Base-by-base conservation (phyloP, 148 eudicot species). In the Camellia granthamiana region DNA sequence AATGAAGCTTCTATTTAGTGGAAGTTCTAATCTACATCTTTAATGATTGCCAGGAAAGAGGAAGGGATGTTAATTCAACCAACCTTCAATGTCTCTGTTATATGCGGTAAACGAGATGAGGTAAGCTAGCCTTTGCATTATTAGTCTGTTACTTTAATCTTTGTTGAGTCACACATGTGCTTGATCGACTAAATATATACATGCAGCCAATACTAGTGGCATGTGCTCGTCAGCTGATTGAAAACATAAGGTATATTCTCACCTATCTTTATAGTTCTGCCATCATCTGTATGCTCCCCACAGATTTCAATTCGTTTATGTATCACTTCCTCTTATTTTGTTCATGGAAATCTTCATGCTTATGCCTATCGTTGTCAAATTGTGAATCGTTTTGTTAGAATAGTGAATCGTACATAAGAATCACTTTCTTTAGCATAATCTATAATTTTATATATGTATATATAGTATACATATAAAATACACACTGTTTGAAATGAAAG, bases 41-140 rank as follows among this genome's bases (percentile, higher is more conserved):
- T 23, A 14, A 59, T 69, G 51, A 21, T 83, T 51, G 51, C 61
- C 82, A 87, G 90, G 83, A 93, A 93, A 83, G 98, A 95, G 83
- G 93, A 88, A 88, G 93, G 93, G 43, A 82, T 91, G 81, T 66
- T 90, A 72, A 79, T 82, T 38, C 76, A 85, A 30, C 92, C 97
- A 80, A 92, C 97, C 47, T 95, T 80, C 73, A 85, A 59, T 46
- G 93, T 93, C 9, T 85, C 89, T 62, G 96, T 92, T 11, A 69
- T 93, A 77, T 89, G 93, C 79, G 98, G 98, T 76, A 95, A 95
- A 88, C 89, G 97, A 71, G 97, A 95, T 71, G 97, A 93, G 91
- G 98, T 94, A 79, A 86, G 80, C 16, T 69, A 47, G 72, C 30
- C 46, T 63, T 67, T 74, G 72, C 14, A 9, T 44, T 64, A 9